A percentile compares a stretch with the other conserved stretches of the same genome.
phyloP scores from a whole-genome alignment of 495 filamentous ascomycete species.

The Friedmanniomyces endolithicus region DNA sequence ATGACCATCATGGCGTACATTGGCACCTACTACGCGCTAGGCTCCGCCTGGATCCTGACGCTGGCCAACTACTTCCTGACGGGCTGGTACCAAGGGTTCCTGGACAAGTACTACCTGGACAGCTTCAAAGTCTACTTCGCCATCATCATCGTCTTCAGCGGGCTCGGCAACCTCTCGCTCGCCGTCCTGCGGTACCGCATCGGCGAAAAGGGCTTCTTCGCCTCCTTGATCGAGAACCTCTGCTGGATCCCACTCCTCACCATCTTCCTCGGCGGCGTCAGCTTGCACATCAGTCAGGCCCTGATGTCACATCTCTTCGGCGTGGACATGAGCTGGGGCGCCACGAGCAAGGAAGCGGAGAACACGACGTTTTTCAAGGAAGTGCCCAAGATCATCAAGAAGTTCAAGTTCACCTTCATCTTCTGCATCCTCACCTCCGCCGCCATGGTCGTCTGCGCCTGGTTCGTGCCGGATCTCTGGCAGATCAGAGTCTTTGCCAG shows the following conservation, averaged over 20 bases:
- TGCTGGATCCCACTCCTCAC: constrained; percentile 37
- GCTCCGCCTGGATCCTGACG: constrained; percentile 67
- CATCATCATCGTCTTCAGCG: constrained; percentile 38
- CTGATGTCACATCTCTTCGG: constrained; percentile 36
- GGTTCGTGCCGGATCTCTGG: constrained; percentile 41
- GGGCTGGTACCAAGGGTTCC: constrained; percentile 39
- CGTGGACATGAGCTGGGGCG: constrained; percentile 40
- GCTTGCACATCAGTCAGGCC: constrained; percentile 36
- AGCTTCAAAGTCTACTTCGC: constrained; percentile 39
- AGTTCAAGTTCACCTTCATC: constrained; percentile 49
- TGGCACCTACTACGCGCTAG: constrained; percentile 79
- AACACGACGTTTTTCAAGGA: constrained; percentile 49
- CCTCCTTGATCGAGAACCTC: constrained; percentile 33
- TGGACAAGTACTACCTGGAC: constrained; percentile 40
- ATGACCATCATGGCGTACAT: constrained; percentile 73
- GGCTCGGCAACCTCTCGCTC: constrained; percentile 36
- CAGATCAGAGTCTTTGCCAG: constrained; percentile 44
- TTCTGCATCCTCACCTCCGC: constrained; percentile 37
- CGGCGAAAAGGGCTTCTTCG: constrained; percentile 28
- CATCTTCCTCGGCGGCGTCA: constrained; percentile 39
- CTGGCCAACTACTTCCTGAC: constrained; percentile 66
- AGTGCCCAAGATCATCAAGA: constrained; percentile 41
- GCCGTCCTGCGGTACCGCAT: constrained; percentile 37
- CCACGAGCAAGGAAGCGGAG: constrained; percentile 47
- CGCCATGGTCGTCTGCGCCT: constrained; percentile 37